Conservation (phyloP, 176 grass and related monocot species). For the Elaeis guineensis region DNA sequence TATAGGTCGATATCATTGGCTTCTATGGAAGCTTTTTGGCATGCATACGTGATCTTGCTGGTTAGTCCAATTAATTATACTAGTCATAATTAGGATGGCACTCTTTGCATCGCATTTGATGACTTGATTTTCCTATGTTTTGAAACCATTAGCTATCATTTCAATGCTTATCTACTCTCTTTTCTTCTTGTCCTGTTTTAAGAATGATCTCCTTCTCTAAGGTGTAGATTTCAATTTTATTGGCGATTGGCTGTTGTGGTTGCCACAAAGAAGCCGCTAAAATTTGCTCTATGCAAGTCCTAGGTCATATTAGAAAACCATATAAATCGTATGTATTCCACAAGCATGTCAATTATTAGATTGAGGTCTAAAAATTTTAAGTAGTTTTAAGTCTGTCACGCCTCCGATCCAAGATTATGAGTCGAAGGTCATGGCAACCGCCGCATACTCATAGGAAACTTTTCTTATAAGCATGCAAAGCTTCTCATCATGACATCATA, state of each 20-base stretch:
- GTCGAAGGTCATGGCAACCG: no score
- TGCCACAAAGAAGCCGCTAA: conserved; percentile 65
- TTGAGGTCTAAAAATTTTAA: no score
- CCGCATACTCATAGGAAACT: no score
- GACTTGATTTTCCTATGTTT: not conserved
- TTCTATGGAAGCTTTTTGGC: conserved; percentile 83
- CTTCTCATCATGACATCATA: no score
- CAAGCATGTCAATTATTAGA: no score
- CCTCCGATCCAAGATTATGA: no score
- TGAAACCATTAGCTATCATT: not conserved
- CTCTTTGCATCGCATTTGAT: not conserved
- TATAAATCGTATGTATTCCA: no score
- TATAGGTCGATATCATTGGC: conserved; percentile 93
- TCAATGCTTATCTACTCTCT: no score
- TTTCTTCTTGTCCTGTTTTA: not conserved
- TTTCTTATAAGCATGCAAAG: no score
- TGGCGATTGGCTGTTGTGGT: conserved; percentile 74
- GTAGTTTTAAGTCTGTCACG: no score
- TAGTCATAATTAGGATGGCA: conserved; percentile 82
- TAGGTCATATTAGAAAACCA: no score
- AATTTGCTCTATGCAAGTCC: no score
- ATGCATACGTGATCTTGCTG: conserved; percentile 62
- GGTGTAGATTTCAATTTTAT: conserved; percentile 69
- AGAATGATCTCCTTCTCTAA: conserved; percentile 84
- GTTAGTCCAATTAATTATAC: conserved; percentile 80